Percentiles rank a stretch among this genome's conserved stretches.
These are phyloP conservation scores for Brasenia schreberi DNA, from an alignment of 164 flowering plant species.

Conservation along the genomic window DNA sequence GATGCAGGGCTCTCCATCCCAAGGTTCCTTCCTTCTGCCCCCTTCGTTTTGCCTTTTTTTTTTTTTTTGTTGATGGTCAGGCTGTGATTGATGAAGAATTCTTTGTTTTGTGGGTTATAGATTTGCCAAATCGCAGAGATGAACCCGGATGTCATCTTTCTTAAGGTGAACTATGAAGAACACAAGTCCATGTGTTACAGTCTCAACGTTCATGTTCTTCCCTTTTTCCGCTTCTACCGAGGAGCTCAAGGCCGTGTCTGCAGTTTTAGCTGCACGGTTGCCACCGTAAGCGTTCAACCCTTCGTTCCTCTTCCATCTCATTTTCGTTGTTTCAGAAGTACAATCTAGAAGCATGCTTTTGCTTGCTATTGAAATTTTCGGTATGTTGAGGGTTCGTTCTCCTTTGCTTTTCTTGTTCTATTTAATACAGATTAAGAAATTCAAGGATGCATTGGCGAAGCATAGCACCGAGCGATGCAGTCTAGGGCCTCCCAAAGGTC, in stretches of 20 bases:
- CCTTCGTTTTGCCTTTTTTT: not conserved
- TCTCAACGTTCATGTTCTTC: slow-evolving; percentile 49
- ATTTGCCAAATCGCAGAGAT: slow-evolving; percentile 26
- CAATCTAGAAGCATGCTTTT: too few species aligned
- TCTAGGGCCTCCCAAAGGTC: slow-evolving; percentile 57
- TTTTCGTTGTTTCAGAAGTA: too few species aligned
- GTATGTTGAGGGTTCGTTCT: too few species aligned
- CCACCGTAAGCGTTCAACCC: slow-evolving; percentile 1
- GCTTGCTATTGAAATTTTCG: too few species aligned
- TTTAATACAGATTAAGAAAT: slow-evolving; percentile 57
- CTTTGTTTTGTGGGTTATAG: not conserved
- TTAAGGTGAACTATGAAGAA: slow-evolving; percentile 49
- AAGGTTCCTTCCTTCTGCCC: slow-evolving; percentile 29
- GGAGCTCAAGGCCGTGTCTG: slow-evolving; percentile 38
- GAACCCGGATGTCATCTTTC: slow-evolving; percentile 34
- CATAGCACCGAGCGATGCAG: slow-evolving; percentile 53
- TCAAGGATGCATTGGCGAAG: slow-evolving; percentile 69
- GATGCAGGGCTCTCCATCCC: slow-evolving; percentile 88
- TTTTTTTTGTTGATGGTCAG: not conserved
- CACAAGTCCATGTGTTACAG: slow-evolving; percentile 48
- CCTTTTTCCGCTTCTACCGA: slow-evolving; percentile 52
- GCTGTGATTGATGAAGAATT: not conserved
- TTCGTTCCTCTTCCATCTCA: too few species aligned
- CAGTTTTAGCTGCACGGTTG: slow-evolving; percentile 6
- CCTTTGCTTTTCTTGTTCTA: not conserved